Evolutionary conservation across 306 rosid species (phyloP).

Genomic region (Leucaena leucocephala): DNA sequence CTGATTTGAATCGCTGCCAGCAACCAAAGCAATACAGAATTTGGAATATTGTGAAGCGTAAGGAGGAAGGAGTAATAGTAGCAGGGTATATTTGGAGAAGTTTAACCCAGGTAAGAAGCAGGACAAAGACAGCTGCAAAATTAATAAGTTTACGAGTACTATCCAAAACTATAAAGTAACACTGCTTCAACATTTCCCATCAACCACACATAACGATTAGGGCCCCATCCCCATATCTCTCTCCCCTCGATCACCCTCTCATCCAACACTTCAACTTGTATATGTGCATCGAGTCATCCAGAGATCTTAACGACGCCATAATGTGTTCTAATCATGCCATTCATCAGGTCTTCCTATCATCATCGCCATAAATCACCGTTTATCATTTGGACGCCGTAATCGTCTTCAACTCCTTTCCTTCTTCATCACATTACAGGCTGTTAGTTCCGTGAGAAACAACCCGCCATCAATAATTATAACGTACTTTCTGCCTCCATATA

Average conservation of each 20-base stretch:
- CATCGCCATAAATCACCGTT: neutral
- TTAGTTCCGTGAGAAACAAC: neutral
- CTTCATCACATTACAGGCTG: neutral
- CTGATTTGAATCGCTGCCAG: neutral
- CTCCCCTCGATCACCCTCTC: neutral
- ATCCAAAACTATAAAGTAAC: slow-evolving; percentile 8
- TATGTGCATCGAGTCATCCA: neutral
- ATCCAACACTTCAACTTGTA: neutral
- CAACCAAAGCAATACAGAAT: slow-evolving; percentile 1
- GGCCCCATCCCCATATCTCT: slow-evolving; percentile 8
- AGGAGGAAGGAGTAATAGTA: neutral
- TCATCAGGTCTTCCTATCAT: neutral
- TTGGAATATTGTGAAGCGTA: neutral
- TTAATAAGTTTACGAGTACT: slow-evolving; percentile 4
- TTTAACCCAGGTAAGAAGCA: neutral
- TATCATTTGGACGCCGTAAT: neutral
- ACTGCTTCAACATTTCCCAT: slow-evolving; percentile 8
- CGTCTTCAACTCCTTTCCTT: neutral
- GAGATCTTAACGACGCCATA: neutral
- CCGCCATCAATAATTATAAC: neutral
- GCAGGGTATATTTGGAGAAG: neutral
- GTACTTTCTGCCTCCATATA: slow-evolving; percentile 5
- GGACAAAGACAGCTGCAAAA: neutral
- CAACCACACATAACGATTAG: slow-evolving; percentile 13
- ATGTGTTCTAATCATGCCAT: slow-evolving; percentile 9